A percentile compares a stretch with the other conserved stretches of the same genome.
These are phyloP conservation scores for Akebia trifoliata DNA, from an alignment of 164 flowering plant species.

Conservation along the genomic window DNA sequence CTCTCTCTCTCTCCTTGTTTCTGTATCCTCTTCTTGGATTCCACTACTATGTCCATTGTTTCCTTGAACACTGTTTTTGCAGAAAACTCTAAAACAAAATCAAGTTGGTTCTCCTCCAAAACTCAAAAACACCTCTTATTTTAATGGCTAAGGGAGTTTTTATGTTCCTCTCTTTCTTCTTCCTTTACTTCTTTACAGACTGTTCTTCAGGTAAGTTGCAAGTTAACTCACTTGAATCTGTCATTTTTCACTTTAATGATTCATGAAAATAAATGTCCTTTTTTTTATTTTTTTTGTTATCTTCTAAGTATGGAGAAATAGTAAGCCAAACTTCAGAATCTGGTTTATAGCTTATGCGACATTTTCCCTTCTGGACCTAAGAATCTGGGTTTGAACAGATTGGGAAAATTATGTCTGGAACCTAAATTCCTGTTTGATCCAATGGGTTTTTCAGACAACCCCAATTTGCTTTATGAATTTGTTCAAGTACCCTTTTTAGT, in stretches of 20 bases:
- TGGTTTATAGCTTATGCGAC: background rate
- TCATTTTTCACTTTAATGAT: slow-evolving; percentile 3
- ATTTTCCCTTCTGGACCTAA: background rate
- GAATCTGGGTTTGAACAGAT: background rate
- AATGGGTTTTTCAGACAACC: background rate
- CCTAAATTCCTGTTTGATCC: background rate
- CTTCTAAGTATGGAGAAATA: background rate
- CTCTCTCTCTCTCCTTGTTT: background rate
- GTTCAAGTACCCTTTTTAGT: background rate
- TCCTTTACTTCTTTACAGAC: slow-evolving; percentile 22
- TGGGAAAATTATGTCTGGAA: background rate
- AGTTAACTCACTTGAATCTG: slow-evolving; percentile 1
- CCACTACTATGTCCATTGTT: slow-evolving; percentile 11
- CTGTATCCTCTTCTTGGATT: slow-evolving; percentile 3
- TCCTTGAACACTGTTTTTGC: slow-evolving; percentile 16
- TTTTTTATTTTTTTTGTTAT: background rate
- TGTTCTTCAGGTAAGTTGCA: slow-evolving; percentile 41
- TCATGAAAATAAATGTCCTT: background rate
- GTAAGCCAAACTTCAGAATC: background rate
- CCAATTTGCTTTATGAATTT: background rate
- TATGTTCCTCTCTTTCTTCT: slow-evolving; percentile 23
- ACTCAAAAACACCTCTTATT: slow-evolving; percentile 16
- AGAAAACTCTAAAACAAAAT: slow-evolving; percentile 16
- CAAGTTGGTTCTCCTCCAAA: slow-evolving; percentile 17
- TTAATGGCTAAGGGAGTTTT: slow-evolving; percentile 34